Conservation (phyloP, 192 early-diverging fungal species). For the Coemansia sp. region DNA sequence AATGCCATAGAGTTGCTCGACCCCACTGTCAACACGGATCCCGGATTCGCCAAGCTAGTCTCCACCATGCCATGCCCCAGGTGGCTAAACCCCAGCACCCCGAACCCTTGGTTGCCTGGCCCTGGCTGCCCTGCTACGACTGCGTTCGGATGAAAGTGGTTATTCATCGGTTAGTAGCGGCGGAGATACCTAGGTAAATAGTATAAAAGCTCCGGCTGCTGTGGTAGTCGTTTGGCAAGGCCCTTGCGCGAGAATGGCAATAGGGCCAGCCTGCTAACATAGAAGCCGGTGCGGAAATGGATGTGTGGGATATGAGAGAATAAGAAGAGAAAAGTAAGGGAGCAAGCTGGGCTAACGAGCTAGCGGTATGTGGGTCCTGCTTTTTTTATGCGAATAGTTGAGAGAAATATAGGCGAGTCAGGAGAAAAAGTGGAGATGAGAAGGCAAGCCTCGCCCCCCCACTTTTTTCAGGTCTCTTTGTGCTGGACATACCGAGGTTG, state of each 20-base stretch:
- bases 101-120: background rate
- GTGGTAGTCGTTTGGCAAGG: conserved; percentile 3
- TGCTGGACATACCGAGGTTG: background rate
- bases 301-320: background rate
- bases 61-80: conserved; percentile 11
- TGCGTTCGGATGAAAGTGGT: conserved; percentile 1
- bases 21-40: background rate
- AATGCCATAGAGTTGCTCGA: background rate
- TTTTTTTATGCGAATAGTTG: background rate
- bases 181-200: background rate
- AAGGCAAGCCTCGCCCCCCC: background rate
- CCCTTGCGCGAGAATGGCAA: background rate
- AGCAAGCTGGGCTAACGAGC: background rate
- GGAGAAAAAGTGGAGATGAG: background rate
- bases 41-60: background rate
- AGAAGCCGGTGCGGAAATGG: background rate
- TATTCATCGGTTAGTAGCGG: conserved; percentile 9
- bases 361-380: background rate
- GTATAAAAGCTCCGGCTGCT: background rate
- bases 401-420: background rate
- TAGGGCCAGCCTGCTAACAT: conserved; percentile 2
- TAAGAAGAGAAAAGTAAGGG: background rate
- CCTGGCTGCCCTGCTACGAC: background rate
- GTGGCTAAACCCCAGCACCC: conserved; percentile 44
- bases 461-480: background rate